Evolutionary conservation across 805 yeast genomes (phyloP).

Genomic region (Blastobotrys mokoenaii): DNA sequence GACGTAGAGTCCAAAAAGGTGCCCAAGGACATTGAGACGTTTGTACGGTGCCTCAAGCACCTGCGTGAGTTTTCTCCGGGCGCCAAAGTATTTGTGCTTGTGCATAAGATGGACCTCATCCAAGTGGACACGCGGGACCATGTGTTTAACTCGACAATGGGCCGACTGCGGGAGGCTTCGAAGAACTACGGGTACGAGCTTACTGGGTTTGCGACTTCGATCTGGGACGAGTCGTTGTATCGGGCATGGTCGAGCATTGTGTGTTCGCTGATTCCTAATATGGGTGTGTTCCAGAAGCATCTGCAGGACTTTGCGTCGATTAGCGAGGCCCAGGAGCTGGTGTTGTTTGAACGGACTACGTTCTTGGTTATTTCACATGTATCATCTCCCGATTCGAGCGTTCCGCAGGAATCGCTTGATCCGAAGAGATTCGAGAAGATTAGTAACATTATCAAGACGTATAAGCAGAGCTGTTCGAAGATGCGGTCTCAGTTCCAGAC

Average conservation of each 20-base stretch:
- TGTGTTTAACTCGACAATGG: slow-evolving; percentile 76
- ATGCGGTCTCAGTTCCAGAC: slow-evolving; percentile 78
- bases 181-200: slow-evolving; percentile 59
- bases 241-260: slow-evolving; percentile 97
- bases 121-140: slow-evolving; percentile 80
- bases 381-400: slow-evolving; percentile 13
- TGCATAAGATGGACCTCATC: slow-evolving; percentile 95
- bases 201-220: slow-evolving; percentile 87
- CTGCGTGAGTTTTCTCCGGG: slow-evolving; percentile 78
- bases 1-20: slow-evolving; percentile 92
- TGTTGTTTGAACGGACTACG: slow-evolving; percentile 87
- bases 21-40: slow-evolving; percentile 87
- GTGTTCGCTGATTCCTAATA: slow-evolving; percentile 89
- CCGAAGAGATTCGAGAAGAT: slow-evolving; percentile 93
- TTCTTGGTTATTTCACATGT: slow-evolving; percentile 65
- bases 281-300: slow-evolving; percentile 68
- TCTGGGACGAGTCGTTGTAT: slow-evolving; percentile 94
- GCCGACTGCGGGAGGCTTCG: slow-evolving; percentile 66
- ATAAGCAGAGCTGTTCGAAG: slow-evolving; percentile 85
- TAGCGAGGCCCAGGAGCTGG: slow-evolving; percentile 80
- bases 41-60: slow-evolving; percentile 72
- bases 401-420: slow-evolving; percentile 39
- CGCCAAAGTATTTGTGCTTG: slow-evolving; percentile 81
- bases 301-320: slow-evolving; percentile 63
- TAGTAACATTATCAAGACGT: slow-evolving; percentile 86